phyloP scores from a whole-genome alignment of 2,329 filamentous ascomycete species.

The Aspergillus fischeri region DNA sequence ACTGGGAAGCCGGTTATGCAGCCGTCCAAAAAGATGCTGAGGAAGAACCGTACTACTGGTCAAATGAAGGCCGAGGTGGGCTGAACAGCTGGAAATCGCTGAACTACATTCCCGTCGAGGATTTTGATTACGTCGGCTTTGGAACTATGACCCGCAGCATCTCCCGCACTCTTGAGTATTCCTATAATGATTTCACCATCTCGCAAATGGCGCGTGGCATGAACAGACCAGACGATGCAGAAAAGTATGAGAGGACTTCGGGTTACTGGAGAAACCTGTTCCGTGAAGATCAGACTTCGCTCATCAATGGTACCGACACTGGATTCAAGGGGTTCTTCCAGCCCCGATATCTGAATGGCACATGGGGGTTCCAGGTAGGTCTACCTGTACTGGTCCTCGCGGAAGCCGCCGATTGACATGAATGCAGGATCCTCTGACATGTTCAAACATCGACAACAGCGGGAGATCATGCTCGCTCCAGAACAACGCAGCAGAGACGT shows the following conservation, averaged over 20 bases:
- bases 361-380: slow-evolving; percentile 60
- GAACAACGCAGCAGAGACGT: slow-evolving; percentile 30
- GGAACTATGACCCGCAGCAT: slow-evolving; percentile 67
- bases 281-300: slow-evolving; percentile 57
- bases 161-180: slow-evolving; percentile 70
- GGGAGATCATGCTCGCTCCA: slow-evolving; percentile 30
- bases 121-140: slow-evolving; percentile 63
- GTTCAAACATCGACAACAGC: slow-evolving; percentile 55
- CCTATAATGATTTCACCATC: slow-evolving; percentile 69
- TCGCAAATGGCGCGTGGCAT: slow-evolving; percentile 58
- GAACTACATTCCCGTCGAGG: slow-evolving; percentile 66
- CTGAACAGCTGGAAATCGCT: slow-evolving; percentile 66
- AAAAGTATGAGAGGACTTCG: slow-evolving; percentile 57
- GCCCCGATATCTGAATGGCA: slow-evolving; percentile 63
- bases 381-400: not conserved
- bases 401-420: not conserved
- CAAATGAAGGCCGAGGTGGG: slow-evolving; percentile 64
- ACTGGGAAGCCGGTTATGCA: slow-evolving; percentile 65
- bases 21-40: slow-evolving; percentile 69
- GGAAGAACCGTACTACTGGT: slow-evolving; percentile 66
- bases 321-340: slow-evolving; percentile 71
- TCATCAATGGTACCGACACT: slow-evolving; percentile 55
- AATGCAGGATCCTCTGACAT: slow-evolving; percentile 50
- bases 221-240: slow-evolving; percentile 51
- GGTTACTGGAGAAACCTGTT: slow-evolving; percentile 68